Evolutionary conservation across 768 basidiomycete species (phyloP), one percentile per base, ranked within the genome.

Genomic region (Hygrocybe punicea): DNA sequence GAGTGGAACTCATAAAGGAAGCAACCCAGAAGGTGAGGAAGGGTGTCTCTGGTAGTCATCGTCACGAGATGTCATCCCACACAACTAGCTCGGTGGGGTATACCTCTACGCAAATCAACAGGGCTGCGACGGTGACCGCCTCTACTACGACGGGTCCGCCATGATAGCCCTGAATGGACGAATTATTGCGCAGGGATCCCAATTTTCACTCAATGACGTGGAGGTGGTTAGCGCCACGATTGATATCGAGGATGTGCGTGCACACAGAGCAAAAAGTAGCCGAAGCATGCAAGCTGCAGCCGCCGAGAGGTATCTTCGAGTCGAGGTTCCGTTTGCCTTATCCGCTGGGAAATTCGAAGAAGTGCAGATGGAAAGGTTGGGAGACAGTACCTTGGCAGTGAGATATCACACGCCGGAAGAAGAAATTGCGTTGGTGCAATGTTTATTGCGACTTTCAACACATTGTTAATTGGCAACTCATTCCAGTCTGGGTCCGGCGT

Each of bases 71-170:
- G 29, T 56, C 56, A 45, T 40, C 53, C 37, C 51, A 40, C 25
- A 33, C 40, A 39, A 37, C 7, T 62, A 98, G 96, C 82, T 95
- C 35, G 97, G 97, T 9, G 97, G 97, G 2, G 84, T 98, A 52
- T 99, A 99, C 72, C 81, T 99, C 6, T 99, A 99, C 65, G 93
- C 97, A 8, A 99, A 99, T 68, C 97, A 99, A 65, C 96, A 97
- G 77, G 97, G 97, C 5, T 99, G 97, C 67, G 97, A 99, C 65
- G 97, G 97, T 1, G 97, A 99, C 69, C 84, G 97, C 29, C 79
- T 98, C 0, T 99, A 98, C 77, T 99, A 98, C 68, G 97, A 99
- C 63, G 97, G 97, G 29, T 97, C 92, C 61, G 89, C 93, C 33
- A 84, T 98, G 82, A 98, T 99, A 64, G 94, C 92, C 8, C 82